Evolutionary conservation across 495 filamentous ascomycete species (phyloP).

Genomic region (Poronia punctata): DNA sequence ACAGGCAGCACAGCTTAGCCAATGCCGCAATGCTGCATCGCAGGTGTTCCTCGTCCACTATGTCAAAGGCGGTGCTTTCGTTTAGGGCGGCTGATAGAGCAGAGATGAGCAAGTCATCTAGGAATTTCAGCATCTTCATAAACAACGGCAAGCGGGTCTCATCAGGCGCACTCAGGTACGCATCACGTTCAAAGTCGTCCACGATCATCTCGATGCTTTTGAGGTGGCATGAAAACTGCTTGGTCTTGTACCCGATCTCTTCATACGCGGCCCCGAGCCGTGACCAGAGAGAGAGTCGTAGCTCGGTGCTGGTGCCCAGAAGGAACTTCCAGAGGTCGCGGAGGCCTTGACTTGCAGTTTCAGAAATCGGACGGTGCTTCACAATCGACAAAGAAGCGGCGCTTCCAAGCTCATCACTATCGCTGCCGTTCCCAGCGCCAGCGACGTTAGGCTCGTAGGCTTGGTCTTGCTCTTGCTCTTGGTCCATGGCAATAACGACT

Average conservation of each 20-base stretch:
- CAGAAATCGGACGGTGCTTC: constrained; percentile 31
- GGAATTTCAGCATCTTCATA: constrained; percentile 64
- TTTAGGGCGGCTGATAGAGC: constrained; percentile 58
- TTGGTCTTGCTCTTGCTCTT: neutral
- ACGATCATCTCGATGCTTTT: constrained; percentile 77
- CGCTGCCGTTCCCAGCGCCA: too few relatives aligned
- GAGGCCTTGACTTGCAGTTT: constrained; percentile 43
- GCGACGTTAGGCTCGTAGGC: too few relatives aligned
- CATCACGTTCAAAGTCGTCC: constrained; percentile 56
- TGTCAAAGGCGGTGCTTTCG: constrained; percentile 68
- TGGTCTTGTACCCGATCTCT: constrained; percentile 72
- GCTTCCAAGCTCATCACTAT: too few relatives aligned
- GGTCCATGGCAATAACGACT: constrained; percentile 31
- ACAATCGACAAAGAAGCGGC: constrained; percentile 2
- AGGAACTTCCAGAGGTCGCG: constrained; percentile 79
- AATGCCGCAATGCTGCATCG: constrained; percentile 62
- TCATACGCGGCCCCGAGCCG: constrained; percentile 81
- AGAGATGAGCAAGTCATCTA: constrained; percentile 68
- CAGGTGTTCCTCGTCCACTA: constrained; percentile 71
- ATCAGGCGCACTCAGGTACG: constrained; percentile 52
- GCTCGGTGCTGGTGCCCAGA: constrained; percentile 66
- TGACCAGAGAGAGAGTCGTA: constrained; percentile 81
- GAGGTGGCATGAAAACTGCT: constrained; percentile 78
- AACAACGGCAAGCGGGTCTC: constrained; percentile 61
- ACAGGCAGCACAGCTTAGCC: constrained; percentile 56